Conservation (phyloP, 257 asterid species). For the Solanum tarapatanum region DNA sequence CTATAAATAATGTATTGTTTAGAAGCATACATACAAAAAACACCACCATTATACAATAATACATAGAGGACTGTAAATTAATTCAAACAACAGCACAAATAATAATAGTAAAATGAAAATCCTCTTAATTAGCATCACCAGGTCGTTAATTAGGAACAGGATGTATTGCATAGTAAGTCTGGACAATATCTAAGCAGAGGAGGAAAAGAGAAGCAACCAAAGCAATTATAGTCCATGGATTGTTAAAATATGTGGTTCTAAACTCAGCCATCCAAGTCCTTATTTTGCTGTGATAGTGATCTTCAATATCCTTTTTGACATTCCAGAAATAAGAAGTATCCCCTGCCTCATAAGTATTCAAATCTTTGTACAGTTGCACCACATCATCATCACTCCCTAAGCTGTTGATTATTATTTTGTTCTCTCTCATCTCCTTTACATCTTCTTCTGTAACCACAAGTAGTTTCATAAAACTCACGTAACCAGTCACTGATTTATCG, state of each 20-base stretch:
- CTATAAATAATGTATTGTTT: background rate
- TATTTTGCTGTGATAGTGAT: background rate
- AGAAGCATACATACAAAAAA: background rate
- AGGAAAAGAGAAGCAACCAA: background rate
- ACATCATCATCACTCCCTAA: background rate
- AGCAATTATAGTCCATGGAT: background rate
- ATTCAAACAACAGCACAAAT: background rate
- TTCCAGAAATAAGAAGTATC: rapidly evolving
- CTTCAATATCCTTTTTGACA: background rate
- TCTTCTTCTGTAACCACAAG: background rate
- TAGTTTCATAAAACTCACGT: background rate
- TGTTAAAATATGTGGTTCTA: background rate
- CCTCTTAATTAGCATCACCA: too few species aligned
- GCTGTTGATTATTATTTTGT: background rate
- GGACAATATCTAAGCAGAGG: background rate
- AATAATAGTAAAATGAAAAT: too few species aligned
- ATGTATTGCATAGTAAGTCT: background rate
- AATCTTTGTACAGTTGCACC: background rate
- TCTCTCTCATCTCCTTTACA: background rate
- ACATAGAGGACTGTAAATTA: background rate
- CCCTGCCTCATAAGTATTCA: background rate
- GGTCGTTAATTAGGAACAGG: background rate
- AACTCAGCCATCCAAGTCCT: slow-evolving; percentile 3
- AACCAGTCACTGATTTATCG: background rate
- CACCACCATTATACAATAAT: background rate